Conservation (phyloP, 805 yeast species). For the Metschnikowia continentalis region DNA sequence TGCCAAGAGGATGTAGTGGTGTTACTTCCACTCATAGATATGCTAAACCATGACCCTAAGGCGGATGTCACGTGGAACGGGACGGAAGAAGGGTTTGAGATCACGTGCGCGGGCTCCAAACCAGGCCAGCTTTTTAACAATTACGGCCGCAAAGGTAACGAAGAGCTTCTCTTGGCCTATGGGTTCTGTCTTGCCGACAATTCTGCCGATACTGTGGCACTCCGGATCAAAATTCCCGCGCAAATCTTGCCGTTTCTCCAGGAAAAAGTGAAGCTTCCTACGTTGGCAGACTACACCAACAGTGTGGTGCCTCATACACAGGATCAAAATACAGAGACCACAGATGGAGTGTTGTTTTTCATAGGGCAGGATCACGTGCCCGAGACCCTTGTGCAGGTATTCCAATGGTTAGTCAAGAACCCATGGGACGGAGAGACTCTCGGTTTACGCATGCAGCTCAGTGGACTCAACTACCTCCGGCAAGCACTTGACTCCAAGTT, state of each 20-base stretch:
- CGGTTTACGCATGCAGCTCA: slow-evolving; percentile 53
- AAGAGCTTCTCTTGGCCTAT: slow-evolving; percentile 73
- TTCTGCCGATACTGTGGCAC: slow-evolving; percentile 52
- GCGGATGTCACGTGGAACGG: slow-evolving; percentile 62
- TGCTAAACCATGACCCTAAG: slow-evolving; percentile 66
- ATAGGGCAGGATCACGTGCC: slow-evolving; percentile 35
- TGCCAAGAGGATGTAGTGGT: slow-evolving; percentile 50
- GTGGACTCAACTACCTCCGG: slow-evolving; percentile 55
- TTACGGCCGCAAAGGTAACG: slow-evolving; percentile 86
- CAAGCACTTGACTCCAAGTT: slow-evolving; percentile 51
- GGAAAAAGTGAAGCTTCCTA: slow-evolving; percentile 31
- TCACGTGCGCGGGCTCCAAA: slow-evolving; percentile 17
- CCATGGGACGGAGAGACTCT: slow-evolving; percentile 40
- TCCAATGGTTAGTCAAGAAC: slow-evolving; percentile 50
- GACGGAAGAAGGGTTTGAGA: slow-evolving; percentile 20
- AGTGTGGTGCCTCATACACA: slow-evolving; percentile 21
- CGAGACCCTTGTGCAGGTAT: slow-evolving; percentile 45
- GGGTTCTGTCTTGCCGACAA: slow-evolving; percentile 68
- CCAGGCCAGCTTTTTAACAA: slow-evolving; percentile 57
- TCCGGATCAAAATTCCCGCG: slow-evolving; percentile 54
- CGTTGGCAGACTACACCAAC: slow-evolving; percentile 35
- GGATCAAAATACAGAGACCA: slow-evolving; percentile 14
- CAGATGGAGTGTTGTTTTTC: slow-evolving; percentile 39
- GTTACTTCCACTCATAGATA: slow-evolving; percentile 73
- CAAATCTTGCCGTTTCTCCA: slow-evolving; percentile 28